A percentile compares a stretch with the other conserved stretches of the same genome.
Evolutionary conservation across 2,329 filamentous ascomycete genomes (phyloP).

Genomic region (Shiraia bambusicola): DNA sequence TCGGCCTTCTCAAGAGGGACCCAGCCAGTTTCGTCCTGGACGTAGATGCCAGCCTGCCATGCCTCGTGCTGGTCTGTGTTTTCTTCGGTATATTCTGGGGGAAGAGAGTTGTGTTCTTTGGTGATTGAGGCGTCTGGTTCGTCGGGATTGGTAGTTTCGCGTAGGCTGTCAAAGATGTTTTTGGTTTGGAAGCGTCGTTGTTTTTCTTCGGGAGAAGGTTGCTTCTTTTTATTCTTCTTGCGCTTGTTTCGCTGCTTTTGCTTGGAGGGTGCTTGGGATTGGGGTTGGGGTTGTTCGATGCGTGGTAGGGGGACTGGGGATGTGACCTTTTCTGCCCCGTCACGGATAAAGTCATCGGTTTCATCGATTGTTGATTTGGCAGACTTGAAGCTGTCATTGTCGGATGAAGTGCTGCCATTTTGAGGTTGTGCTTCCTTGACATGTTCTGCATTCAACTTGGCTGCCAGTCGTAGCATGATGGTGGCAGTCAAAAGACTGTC

Average conservation of each 20-base stretch:
- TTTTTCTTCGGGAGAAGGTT: constrained; percentile 4
- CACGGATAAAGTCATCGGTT: constrained; percentile 11
- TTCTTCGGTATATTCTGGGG: constrained; percentile 3
- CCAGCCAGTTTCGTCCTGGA: constrained; percentile 23
- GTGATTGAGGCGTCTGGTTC: constrained; percentile 7
- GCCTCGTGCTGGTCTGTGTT: constrained; percentile 1
- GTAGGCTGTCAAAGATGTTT: constrained; percentile 31
- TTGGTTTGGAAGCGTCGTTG: constrained; percentile 23
- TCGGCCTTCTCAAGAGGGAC: constrained; percentile 19
- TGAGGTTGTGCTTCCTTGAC: constrained; percentile 3
- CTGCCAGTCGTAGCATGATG: constrained; percentile 58
- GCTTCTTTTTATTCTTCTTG: constrained; percentile 15
- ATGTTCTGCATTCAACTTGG: constrained; percentile 50
- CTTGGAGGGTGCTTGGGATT: constrained; percentile 6
- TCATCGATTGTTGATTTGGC: constrained; percentile 6
- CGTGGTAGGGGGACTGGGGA: constrained; percentile 19
- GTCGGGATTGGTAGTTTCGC: constrained; percentile 9
- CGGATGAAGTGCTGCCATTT: background rate
- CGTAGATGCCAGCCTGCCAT: constrained; percentile 25
- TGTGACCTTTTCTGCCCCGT: constrained; percentile 20
- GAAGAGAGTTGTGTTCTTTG: constrained; percentile 11
- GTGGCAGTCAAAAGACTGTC: constrained; percentile 63
- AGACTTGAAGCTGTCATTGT: constrained; percentile 7
- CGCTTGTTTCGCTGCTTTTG: constrained; percentile 10
- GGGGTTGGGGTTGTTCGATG: constrained; percentile 3